Evolutionary conservation across 495 filamentous ascomycete species (phyloP), one percentile per base, ranked within the genome.

Genomic region (Neurospora hispaniola): DNA sequence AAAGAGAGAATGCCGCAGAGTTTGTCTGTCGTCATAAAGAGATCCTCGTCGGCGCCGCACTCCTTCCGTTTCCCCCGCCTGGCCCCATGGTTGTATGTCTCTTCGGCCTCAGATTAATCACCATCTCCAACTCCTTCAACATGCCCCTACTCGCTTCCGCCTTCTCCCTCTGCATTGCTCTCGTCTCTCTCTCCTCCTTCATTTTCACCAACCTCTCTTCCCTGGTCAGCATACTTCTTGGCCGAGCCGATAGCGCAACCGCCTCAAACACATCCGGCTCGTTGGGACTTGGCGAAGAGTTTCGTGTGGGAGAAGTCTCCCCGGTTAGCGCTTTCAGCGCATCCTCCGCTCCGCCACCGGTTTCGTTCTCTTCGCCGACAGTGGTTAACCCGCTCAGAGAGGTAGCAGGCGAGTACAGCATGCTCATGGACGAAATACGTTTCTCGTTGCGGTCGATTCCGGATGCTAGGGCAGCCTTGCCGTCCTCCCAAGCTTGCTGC

Each of bases 221-320:
- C 76, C 94, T 85, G 4, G 92, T 94, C 54, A 98, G 79, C 35
- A 88, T 87, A 69, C 88, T 91, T 69, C 92, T 88, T n/a, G 90
- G 89, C 72, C 87, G 87, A 27, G 83, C 83, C 16, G 94, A 93
- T 31, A 93, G 81, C 1, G 94, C 92, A 48, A 98, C 87, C 0
- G 94, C 95, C 80, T 99, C 96, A 73, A 95, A 97, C 6, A 99
- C 88, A 77, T 97, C 93, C 72, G 95, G 90, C 70, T 88, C 86
- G 62, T 91, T 87, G 6, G 79, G 79, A 68, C 31, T 70, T 71
- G 5, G 76, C 46, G 70, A 78, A 14, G 72, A 75, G 54, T 71
- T 82, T 18, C 73, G 79, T 69, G 68, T 77, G 23, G 75, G 83
- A 4, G 85, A 80, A 4, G 82, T 84, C 54, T 90, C 90, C 44